A percentile compares a stretch with the other conserved stretches of the same genome.
Evolutionary conservation across 306 rosid species (phyloP).

Genomic region (Lagenaria siceraria): DNA sequence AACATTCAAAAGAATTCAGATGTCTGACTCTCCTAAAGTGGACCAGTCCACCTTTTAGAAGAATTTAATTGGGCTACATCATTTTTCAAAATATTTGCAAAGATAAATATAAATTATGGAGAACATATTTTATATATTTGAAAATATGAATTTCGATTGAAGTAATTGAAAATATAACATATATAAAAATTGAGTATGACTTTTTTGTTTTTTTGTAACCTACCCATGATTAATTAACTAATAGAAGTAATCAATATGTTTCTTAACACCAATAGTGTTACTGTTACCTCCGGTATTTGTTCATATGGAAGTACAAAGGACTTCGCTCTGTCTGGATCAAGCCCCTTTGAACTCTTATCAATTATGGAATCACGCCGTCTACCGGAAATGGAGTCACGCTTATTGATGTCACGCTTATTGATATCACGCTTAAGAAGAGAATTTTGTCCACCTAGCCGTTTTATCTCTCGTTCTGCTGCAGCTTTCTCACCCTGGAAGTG

Average conservation of each 20-base stretch:
- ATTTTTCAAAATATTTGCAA: neutral
- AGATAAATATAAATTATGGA: no score
- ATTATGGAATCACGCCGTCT: conserved; percentile 53
- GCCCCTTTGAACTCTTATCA: conserved; percentile 46
- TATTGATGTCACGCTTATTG: conserved; percentile 62
- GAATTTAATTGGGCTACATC: neutral
- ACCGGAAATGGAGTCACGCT: conserved; percentile 65
- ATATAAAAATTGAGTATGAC: neutral
- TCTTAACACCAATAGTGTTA: conserved; percentile 10
- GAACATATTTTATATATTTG: no score
- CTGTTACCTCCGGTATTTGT: conserved; percentile 56
- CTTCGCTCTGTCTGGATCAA: conserved; percentile 50
- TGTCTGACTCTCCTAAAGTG: neutral
- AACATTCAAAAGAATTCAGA: neutral
- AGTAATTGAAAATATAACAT: neutral
- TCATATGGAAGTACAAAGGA: conserved; percentile 33
- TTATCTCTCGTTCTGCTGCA: conserved; percentile 61
- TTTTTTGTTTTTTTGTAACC: neutral
- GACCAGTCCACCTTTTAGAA: neutral
- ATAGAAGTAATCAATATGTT: neutral
- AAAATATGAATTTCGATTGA: neutral
- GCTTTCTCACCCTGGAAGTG: conserved; percentile 63
- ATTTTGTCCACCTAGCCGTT: conserved; percentile 60
- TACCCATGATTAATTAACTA: neutral
- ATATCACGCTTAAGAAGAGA: conserved; percentile 80